Conservation (phyloP, 179 eudicot species). For the Nepenthes alata region DNA sequence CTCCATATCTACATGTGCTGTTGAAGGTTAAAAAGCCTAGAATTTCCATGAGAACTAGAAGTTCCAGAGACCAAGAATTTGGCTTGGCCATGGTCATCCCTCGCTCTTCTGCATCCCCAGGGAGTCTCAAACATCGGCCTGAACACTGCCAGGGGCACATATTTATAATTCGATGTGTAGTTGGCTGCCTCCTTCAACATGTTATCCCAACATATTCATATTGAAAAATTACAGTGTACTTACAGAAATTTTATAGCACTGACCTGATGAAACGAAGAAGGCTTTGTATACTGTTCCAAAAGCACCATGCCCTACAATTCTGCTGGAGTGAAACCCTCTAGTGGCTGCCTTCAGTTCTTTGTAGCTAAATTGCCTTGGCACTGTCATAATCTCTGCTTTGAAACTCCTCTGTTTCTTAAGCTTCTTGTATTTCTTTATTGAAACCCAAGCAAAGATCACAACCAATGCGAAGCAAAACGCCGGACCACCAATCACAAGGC, state of each 20-base stretch:
- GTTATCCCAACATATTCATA: no score
- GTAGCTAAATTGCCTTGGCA: constrained; percentile 64
- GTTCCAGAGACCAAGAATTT: no score
- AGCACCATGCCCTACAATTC: constrained; percentile 67
- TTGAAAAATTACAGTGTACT: neutral
- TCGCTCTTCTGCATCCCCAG: no score
- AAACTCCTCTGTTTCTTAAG: constrained; percentile 33
- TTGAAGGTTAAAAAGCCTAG: no score
- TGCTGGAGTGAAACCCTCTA: constrained; percentile 49
- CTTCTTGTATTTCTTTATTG: constrained; percentile 37
- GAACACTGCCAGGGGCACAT: no score
- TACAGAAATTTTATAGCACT: neutral
- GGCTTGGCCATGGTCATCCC: no score
- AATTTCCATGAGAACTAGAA: no score
- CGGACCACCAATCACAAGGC: constrained; percentile 51
- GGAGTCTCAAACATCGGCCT: no score
- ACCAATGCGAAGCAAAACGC: constrained; percentile 41
- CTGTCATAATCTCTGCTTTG: constrained; percentile 48
- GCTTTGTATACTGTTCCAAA: constrained; percentile 92
- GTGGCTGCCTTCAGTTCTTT: constrained; percentile 63
- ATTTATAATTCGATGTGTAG: no score
- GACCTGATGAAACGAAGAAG: constrained; percentile 27
- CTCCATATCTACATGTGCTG: no score
- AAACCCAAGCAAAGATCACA: constrained; percentile 38
- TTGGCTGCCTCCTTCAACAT: no score